These are phyloP conservation scores for Penicillium odoratum DNA, from an alignment of 495 filamentous ascomycete genomes.

Conservation along the genomic window DNA sequence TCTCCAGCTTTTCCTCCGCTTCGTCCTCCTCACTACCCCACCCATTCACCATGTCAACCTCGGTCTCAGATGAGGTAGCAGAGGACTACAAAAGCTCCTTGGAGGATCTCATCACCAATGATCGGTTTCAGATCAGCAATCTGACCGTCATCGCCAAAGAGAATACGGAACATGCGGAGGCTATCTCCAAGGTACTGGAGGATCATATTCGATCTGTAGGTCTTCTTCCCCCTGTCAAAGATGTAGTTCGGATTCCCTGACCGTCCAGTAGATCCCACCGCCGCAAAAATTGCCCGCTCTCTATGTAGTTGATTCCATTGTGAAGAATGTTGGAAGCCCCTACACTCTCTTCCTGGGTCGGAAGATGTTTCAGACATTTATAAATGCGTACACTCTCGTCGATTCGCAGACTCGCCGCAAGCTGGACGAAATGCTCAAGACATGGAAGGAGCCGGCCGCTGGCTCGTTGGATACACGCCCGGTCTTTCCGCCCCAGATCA, in stretches of 20 bases:
- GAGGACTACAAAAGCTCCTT: slow-evolving; percentile 93
- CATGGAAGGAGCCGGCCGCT: slow-evolving; percentile 95
- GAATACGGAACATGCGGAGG: slow-evolving; percentile 89
- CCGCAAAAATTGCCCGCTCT: slow-evolving; percentile 85
- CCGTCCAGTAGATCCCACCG: slow-evolving; percentile 69
- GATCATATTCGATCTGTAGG: slow-evolving; percentile 93
- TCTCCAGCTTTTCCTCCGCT: neutral
- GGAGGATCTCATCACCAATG: slow-evolving; percentile 85
- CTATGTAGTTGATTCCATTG: slow-evolving; percentile 97
- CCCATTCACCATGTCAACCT: slow-evolving; percentile 64
- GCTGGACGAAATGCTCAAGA: slow-evolving; percentile 96
- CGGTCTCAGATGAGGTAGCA: slow-evolving; percentile 83
- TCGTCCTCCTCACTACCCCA: neutral
- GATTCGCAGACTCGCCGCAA: slow-evolving; percentile 77
- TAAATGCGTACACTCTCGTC: slow-evolving; percentile 90
- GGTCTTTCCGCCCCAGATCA: slow-evolving; percentile 83
- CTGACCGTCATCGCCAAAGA: slow-evolving; percentile 95
- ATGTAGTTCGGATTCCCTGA: slow-evolving; percentile 30
- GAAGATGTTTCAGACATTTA: slow-evolving; percentile 90
- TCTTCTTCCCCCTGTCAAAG: slow-evolving; percentile 14
- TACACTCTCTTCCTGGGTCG: slow-evolving; percentile 93
- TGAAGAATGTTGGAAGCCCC: slow-evolving; percentile 97
- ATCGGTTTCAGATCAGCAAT: slow-evolving; percentile 90
- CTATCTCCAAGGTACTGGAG: slow-evolving; percentile 84
- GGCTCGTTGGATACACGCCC: slow-evolving; percentile 85